Base-by-base conservation (phyloP, 768 basidiomycete genomes). In the Gymnopilus dilepis region DNA sequence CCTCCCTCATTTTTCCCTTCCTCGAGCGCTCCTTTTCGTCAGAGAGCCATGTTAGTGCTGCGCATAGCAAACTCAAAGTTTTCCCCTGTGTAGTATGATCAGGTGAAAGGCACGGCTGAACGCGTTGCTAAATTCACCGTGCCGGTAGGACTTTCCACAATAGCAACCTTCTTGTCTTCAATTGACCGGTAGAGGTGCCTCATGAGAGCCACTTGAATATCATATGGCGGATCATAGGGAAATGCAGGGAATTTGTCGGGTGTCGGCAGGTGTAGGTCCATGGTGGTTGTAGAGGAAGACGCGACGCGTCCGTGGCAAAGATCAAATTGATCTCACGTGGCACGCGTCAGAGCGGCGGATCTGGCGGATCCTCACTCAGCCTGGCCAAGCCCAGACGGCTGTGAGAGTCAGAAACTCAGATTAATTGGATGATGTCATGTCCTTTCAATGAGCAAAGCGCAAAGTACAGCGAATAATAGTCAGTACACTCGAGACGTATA, bases 111-210 rank as follows among this genome's bases (percentile, higher is more conserved):
- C 12, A 2, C 9, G 12, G 13, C 2, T 5, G 21, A 42, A 22
- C 48, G 42, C 12, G 22, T 45, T 11, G 34, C 26, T 28, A 5
- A 42, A 69, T 84, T 73, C 60, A 93, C 94, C 24, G 94, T 95
- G 67, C 94, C 94, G 0, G 94, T 95, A 0, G 94, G 94, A 65
- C 90, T 92, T 73, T 95, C 94, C 30, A 96, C 83, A 51, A 98
- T 89, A 1, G 94, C 85, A 17, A 97, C 84, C 65, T 87, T 86
- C 45, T 78, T 78, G n/a, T 77, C 65, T 72, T 96, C 94, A 45
- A 97, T 90, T 0, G 90, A 82, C 6, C 81, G 68, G 73, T 95
- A 98, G 0, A 99, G 77, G 64, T 95, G 92, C 17, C 80, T 86
- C 96, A 98, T 97, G 26, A 98, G 85, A 34, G 92, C 85, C 0